Percentiles rank a stretch among this genome's conserved stretches.
phyloP scores from a whole-genome alignment of 2,329 filamentous ascomycete species.

The Aureobasidium leucospermi region DNA sequence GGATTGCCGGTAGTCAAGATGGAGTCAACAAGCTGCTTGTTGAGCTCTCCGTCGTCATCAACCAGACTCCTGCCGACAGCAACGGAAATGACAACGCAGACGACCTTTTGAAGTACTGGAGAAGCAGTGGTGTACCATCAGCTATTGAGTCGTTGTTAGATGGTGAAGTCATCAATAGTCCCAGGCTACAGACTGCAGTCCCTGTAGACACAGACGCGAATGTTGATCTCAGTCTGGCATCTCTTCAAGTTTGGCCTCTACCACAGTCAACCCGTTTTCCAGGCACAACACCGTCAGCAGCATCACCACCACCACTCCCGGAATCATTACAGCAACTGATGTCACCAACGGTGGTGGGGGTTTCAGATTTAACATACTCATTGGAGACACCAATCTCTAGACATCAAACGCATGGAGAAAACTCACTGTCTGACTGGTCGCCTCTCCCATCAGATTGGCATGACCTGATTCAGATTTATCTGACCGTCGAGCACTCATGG shows the following conservation, averaged over 20 bases:
- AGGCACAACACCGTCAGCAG: neutral
- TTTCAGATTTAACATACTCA: neutral
- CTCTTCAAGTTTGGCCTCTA: conserved; percentile 41
- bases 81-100: conserved; percentile 31
- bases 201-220: neutral
- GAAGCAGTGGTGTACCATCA: conserved; percentile 1
- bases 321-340: neutral
- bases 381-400: conserved; percentile 8
- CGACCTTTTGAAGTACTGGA: neutral
- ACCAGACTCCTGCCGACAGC: conserved; percentile 49
- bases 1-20: conserved; percentile 48
- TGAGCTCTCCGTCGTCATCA: neutral
- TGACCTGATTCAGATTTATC: conserved; percentile 63
- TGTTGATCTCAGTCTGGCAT: neutral
- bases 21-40: neutral
- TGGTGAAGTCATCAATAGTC: neutral
- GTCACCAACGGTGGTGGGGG: neutral
- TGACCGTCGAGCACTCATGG: conserved; percentile 70
- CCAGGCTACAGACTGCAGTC: neutral
- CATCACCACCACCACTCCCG: neutral
- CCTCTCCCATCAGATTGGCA: conserved; percentile 48
- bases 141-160: neutral
- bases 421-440: neutral
- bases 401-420: neutral
- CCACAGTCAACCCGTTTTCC: conserved; percentile 46